A percentile compares a stretch with the other conserved stretches of the same genome.
phyloP scores from a whole-genome alignment of 257 asterid species.

The Capsicum baccatum region DNA sequence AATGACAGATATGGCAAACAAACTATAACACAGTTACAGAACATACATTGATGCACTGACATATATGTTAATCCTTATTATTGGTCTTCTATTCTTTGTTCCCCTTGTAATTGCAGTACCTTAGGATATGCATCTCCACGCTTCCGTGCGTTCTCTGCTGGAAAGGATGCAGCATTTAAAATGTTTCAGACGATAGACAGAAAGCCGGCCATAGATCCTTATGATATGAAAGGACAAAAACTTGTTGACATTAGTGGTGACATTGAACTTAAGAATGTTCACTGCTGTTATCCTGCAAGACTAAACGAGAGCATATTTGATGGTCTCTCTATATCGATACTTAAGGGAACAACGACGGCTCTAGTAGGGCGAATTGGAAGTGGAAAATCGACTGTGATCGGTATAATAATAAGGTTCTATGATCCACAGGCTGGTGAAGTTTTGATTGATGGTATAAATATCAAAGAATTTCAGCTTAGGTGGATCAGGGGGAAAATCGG shows the following conservation, averaged over 20 bases:
- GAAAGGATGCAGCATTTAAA: slow-evolving; percentile 82
- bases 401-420: slow-evolving; percentile 58
- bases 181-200: slow-evolving; percentile 74
- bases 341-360: slow-evolving; percentile 69
- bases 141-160: slow-evolving; percentile 75
- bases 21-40: too few relatives aligned
- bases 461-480: slow-evolving; percentile 52
- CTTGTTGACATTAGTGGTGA: slow-evolving; percentile 63
- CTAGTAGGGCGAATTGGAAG: slow-evolving; percentile 66
- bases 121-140: slow-evolving; percentile 83
- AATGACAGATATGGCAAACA: background rate
- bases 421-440: slow-evolving; percentile 64
- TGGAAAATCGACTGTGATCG: slow-evolving; percentile 61
- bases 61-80: too few relatives aligned
- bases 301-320: slow-evolving; percentile 68
- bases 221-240: slow-evolving; percentile 58
- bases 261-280: slow-evolving; percentile 62
- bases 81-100: background rate
- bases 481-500: slow-evolving; percentile 66
- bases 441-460: slow-evolving; percentile 52
- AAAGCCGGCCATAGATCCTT: slow-evolving; percentile 67
- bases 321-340: slow-evolving; percentile 64
- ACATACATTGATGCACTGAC: too few relatives aligned
- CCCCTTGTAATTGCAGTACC: slow-evolving; percentile 51
- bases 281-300: slow-evolving; percentile 77